Evolutionary conservation across 1,284 basidiomycete species (phyloP).

Genomic region (Cutaneotrichosporon cutaneum): DNA sequence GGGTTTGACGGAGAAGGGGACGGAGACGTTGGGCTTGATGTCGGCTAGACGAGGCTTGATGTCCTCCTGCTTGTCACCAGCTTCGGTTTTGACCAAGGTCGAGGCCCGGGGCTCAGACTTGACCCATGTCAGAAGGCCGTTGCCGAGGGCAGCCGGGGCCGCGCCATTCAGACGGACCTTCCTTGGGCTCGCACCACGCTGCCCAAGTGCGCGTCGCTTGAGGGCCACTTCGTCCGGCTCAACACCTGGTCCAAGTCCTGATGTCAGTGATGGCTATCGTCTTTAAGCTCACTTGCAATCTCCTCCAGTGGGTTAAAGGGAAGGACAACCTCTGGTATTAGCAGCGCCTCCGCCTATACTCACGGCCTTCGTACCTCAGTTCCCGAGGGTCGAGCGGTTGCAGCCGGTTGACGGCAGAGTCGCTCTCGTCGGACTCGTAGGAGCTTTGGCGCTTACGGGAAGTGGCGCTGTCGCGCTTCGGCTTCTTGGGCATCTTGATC

Average conservation of each 20-base stretch:
- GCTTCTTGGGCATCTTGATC: constrained; percentile 23
- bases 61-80: not conserved
- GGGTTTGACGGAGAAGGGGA: not conserved
- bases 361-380: constrained; percentile 39
- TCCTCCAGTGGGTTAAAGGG: constrained; percentile 34
- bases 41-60: not conserved
- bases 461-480: not conserved
- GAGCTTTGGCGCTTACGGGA: not conserved
- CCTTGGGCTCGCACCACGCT: not conserved
- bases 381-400: not conserved
- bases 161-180: not conserved
- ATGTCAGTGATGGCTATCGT: not conserved
- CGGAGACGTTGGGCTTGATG: no score
- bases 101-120: not conserved
- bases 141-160: not conserved
- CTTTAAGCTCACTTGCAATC: constrained; percentile 27
- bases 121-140: not conserved
- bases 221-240: not conserved
- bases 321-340: constrained; percentile 29
- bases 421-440: not conserved
- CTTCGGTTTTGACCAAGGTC: not conserved
- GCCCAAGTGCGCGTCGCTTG: not conserved
- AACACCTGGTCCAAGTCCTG: not conserved
- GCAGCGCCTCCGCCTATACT: constrained; percentile 14
- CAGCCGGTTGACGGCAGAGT: not conserved